Percentiles rank a stretch among this genome's conserved stretches.
Conservation (phyloP, 169 alveolate species). For the Eimeria acervulina region DNA sequence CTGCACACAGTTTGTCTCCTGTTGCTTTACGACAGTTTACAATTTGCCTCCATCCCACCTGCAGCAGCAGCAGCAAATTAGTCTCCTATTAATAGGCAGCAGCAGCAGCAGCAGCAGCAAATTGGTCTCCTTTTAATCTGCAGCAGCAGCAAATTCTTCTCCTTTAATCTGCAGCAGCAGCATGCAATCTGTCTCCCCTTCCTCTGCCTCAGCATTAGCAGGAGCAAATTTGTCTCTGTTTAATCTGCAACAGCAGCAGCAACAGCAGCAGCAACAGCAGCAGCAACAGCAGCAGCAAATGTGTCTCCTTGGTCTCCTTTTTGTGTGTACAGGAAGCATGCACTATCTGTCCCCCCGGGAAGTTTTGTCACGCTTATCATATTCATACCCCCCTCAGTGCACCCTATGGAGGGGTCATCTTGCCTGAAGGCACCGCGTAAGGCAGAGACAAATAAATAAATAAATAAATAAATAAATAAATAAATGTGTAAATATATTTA, state of each 20-base stretch:
- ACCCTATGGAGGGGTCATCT: background rate
- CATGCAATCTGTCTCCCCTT: background rate
- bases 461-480: background rate
- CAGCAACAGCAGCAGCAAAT: background rate
- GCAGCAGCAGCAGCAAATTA: too few relatives aligned
- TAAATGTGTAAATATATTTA: background rate
- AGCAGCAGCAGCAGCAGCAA: too few relatives aligned
- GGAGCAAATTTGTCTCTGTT: too few relatives aligned
- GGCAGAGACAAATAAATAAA: background rate
- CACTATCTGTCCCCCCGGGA: background rate
- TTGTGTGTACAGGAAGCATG: background rate
- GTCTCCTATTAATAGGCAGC: too few relatives aligned
- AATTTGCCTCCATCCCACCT: too few relatives aligned
- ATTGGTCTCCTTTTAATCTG: too few relatives aligned
- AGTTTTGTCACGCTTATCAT: conserved; percentile 35
- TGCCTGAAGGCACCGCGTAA: conserved; percentile 58
- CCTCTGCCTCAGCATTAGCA: background rate
- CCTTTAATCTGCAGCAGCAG: too few relatives aligned
- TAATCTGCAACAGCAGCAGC: too few relatives aligned
- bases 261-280: background rate
- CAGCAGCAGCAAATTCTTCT: too few relatives aligned
- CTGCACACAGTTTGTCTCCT: too few relatives aligned
- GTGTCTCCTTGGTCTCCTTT: conserved; percentile 1
- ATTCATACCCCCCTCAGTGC: background rate
- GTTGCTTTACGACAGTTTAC: too few relatives aligned